Conservation (phyloP, 345 rosid genomes). For the Isatis tinctoria region DNA sequence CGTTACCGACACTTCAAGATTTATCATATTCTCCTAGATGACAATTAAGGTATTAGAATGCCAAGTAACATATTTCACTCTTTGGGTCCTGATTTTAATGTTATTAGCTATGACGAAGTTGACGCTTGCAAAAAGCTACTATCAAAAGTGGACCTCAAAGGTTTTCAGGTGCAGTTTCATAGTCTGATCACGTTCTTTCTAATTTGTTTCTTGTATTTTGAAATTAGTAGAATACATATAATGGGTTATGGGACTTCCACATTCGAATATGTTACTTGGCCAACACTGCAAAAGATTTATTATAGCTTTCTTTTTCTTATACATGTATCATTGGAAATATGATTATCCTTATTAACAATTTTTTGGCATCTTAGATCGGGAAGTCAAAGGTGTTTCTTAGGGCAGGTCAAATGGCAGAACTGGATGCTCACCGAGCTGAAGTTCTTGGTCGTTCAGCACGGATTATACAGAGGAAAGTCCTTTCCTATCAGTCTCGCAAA, state of each 20-base stretch:
- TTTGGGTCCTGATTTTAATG: slow-evolving; percentile 6
- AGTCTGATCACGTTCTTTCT: background rate
- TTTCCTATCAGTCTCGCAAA: slow-evolving; percentile 53
- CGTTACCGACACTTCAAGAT: background rate
- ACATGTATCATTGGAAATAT: background rate
- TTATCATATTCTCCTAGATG: slow-evolving; percentile 9
- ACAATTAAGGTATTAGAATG: background rate
- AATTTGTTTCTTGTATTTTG: background rate
- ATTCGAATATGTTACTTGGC: background rate
- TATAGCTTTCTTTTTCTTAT: background rate
- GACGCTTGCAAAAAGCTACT: slow-evolving; percentile 77
- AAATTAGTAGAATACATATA: slow-evolving; percentile 1
- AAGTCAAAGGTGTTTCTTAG: slow-evolving; percentile 89
- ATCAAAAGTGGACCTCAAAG: slow-evolving; percentile 73
- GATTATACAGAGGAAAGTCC: slow-evolving; percentile 76
- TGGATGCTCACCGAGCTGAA: slow-evolving; percentile 74
- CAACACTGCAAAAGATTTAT: background rate
- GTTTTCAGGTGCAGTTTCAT: slow-evolving; percentile 64
- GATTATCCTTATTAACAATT: background rate
- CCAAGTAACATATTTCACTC: no score
- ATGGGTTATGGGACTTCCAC: background rate
- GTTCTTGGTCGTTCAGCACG: slow-evolving; percentile 82
- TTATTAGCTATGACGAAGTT: slow-evolving; percentile 61
- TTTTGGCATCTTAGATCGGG: slow-evolving; percentile 59
- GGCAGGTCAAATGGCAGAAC: slow-evolving; percentile 99